Base-by-base conservation (phyloP, 1,284 basidiomycete genomes). In the Ustilago crameri region DNA sequence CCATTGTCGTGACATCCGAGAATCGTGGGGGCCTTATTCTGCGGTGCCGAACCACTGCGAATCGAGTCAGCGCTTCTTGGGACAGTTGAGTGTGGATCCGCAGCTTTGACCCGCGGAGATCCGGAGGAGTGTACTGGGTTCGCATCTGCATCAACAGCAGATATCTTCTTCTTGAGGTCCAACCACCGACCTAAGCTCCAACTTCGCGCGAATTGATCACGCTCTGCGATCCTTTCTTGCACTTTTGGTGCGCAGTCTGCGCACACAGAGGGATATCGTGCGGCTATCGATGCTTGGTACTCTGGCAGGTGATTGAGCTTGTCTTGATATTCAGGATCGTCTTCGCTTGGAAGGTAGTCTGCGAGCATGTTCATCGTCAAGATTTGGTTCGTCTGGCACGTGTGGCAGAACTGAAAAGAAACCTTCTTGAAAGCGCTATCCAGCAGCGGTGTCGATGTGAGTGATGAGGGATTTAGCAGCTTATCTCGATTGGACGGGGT, bases 361-460 rank as follows among this genome's bases (percentile, higher is more conserved):
- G 79, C 68, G 14, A 81, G 63, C 59, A 81, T 58, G 43, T 76
- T 75, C 37, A 79, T 52, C 5, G 69, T 70, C 20, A 81, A 57
- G 12, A 75, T 69, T 46, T 81, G 79, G 51, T 81, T 79, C 10
- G 77, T 79, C 27, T 69, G 66, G 47, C 79, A 81, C 5, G 69
- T 72, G 49, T 78, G 75, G 52, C 79, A 81, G 46, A 81, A 81
- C 2, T 30, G 37, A 30, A 66, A 61, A 0, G 37, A 12, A 14
- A 44, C 45, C 18, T 46, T 41, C 22, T 41, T 32, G 3, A 34
- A 3, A 23, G 15, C 17, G 8, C 10, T 27, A 12, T 37, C 18
- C 26, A 9, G 17, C 18, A 37, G 15, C 5, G 5, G 12, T 14
- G 38, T 20, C 30, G 18, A 38, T 4, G 18, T 22, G 22, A 14